phyloP scores from a whole-genome alignment of 768 basidiomycete genomes.

The Plicaturopsis crispa region DNA sequence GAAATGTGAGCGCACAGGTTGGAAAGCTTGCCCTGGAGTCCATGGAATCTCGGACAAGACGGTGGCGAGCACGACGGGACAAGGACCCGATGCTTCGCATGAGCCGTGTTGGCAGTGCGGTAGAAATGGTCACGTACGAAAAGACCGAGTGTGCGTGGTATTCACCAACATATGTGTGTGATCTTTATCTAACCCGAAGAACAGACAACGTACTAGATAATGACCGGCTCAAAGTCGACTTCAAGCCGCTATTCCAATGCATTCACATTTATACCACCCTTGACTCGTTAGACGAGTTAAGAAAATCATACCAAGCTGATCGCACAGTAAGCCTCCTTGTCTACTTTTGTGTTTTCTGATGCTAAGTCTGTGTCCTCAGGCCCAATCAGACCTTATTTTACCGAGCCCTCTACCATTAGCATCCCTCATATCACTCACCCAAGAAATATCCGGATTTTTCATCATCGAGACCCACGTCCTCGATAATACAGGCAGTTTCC shows the following conservation, averaged over 20 bases:
- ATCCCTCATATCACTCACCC: conserved; percentile 69
- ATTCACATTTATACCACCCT: conserved; percentile 94
- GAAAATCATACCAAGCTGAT: conserved; percentile 93
- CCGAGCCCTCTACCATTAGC: conserved; percentile 61
- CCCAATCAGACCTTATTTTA: conserved; percentile 94
- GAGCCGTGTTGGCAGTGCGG: conserved; percentile 82
- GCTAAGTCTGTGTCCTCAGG: conserved; percentile 35
- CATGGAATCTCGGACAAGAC: conserved; percentile 76
- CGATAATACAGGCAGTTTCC: conserved; percentile 80
- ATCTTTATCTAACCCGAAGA: conserved; percentile 9
- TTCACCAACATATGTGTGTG: neutral
- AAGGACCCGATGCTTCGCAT: conserved; percentile 72
- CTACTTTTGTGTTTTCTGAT: conserved; percentile 1
- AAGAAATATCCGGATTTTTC: conserved; percentile 96
- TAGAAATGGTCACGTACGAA: conserved; percentile 88
- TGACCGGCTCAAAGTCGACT: conserved; percentile 82
- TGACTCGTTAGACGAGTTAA: conserved; percentile 85
- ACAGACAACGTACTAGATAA: conserved; percentile 89
- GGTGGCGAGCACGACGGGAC: conserved; percentile 81
- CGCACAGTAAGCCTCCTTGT: conserved; percentile 54
- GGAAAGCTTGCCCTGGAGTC: conserved; percentile 83
- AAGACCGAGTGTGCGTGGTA: conserved; percentile 82
- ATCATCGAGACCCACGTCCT: conserved; percentile 93
- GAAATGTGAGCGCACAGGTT: conserved; percentile 81
- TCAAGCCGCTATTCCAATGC: conserved; percentile 92